Conservation (phyloP, 176 grass and related monocot species). For the Oryza nivara region DNA sequence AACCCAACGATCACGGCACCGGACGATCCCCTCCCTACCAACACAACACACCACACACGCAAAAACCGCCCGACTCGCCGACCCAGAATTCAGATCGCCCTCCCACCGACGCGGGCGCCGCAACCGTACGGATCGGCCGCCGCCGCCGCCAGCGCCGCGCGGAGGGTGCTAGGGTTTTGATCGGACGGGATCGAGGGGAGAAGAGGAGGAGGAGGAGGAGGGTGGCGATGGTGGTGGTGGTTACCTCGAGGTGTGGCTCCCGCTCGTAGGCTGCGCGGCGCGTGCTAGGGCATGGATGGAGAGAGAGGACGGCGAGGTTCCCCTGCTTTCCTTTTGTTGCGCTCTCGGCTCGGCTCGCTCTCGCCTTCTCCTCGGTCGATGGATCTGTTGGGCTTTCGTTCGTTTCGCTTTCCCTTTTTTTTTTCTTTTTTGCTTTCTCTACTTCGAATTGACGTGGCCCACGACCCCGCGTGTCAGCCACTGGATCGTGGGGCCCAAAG, state of each 20-base stretch:
- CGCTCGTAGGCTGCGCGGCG: slow-evolving; percentile 10
- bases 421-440: not conserved
- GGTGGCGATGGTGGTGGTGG: not conserved
- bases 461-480: not conserved
- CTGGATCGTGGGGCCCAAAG: not conserved
- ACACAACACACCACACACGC: not conserved
- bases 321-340: slow-evolving; percentile 1
- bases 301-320: slow-evolving; percentile 13
- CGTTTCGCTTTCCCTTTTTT: not conserved
- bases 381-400: not conserved
- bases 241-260: slow-evolving; percentile 16
- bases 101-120: not conserved
- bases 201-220: not conserved
- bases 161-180: not conserved
- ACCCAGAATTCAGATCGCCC: not conserved
- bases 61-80: not conserved
- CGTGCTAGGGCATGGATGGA: slow-evolving; percentile 34
- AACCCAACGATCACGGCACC: not conserved
- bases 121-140: not conserved
- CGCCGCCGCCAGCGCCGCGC: not conserved
- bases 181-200: not conserved
- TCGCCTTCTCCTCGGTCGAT: not conserved
- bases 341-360: not conserved
- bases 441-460: not conserved
- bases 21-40: not conserved